These are phyloP conservation scores for Alternaria solani DNA, from an alignment of 2,329 filamentous ascomycete genomes.

Conservation along the genomic window DNA sequence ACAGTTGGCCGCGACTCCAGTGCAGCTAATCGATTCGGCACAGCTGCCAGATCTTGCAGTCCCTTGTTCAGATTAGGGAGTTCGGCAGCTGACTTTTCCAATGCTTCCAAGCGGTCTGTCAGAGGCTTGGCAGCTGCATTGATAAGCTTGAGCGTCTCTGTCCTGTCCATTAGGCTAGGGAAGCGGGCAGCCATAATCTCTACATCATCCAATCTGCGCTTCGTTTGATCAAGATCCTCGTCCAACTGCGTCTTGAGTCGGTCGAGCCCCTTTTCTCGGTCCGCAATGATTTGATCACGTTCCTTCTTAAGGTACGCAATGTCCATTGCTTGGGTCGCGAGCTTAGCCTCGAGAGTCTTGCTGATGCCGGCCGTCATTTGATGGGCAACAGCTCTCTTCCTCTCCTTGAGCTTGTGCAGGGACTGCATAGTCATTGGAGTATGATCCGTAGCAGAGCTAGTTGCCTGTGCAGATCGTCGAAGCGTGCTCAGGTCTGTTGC, in stretches of 20 bases:
- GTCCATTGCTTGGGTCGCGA: slow-evolving; percentile 12
- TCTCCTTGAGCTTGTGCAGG: slow-evolving; percentile 12
- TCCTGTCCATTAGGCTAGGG: not conserved
- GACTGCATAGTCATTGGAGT: slow-evolving; percentile 10
- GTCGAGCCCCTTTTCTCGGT: not conserved
- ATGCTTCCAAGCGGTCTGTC: not conserved
- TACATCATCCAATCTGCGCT: not conserved
- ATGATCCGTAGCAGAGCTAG: not conserved
- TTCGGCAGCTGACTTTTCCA: not conserved
- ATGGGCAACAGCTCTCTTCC: slow-evolving; percentile 12
- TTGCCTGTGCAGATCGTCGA: slow-evolving; percentile 2
- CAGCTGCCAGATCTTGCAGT: not conserved
- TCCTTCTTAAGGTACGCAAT: slow-evolving; percentile 17
- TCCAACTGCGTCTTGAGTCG: not conserved
- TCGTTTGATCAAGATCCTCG: not conserved
- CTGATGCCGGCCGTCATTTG: not conserved
- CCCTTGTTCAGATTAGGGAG: not conserved
- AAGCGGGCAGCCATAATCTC: not conserved
- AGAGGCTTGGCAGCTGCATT: not conserved
- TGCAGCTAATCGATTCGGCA: not conserved
- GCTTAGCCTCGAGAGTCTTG: not conserved
- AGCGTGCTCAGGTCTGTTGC: not conserved
- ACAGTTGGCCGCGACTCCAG: not conserved
- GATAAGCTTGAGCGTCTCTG: not conserved
- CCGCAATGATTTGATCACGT: slow-evolving; percentile 4